Evolutionary conservation across 2,329 filamentous ascomycete genomes (phyloP).

Genomic region (Alternaria arbusti): DNA sequence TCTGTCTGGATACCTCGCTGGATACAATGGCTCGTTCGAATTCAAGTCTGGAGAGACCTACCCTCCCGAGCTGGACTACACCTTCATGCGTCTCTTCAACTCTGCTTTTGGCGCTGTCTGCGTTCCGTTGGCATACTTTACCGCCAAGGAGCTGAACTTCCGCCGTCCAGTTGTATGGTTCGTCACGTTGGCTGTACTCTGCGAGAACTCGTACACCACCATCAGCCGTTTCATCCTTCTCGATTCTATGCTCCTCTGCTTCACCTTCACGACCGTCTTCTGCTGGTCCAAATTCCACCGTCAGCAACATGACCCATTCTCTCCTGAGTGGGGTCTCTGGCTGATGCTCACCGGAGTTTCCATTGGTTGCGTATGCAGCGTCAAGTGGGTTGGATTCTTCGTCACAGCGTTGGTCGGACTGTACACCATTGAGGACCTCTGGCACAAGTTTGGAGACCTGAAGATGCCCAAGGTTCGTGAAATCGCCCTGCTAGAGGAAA

Average conservation of each 20-base stretch:
- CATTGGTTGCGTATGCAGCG: constrained; percentile 97
- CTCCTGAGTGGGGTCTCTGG: constrained; percentile 92
- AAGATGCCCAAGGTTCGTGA: constrained; percentile 79
- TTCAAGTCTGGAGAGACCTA: constrained; percentile 99
- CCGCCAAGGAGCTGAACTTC: constrained; percentile 88
- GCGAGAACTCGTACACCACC: constrained; percentile 98
- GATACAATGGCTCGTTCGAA: constrained; percentile 98
- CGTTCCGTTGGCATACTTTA: constrained; percentile 93
- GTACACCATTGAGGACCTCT: constrained; percentile 95
- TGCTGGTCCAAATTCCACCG: constrained; percentile 98
- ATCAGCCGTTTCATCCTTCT: constrained; percentile 98
- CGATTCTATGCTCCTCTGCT: constrained; percentile 98
- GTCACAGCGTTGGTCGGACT: constrained; percentile 92
- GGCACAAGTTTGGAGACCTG: constrained; percentile 95
- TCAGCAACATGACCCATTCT: constrained; percentile 84
- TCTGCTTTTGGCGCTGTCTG: constrained; percentile 91
- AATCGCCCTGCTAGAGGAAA: not conserved
- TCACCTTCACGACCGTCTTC: constrained; percentile 95
- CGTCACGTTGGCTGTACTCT: constrained; percentile 94
- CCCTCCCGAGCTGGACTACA: constrained; percentile 91
- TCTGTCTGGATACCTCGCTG: constrained; percentile 91
- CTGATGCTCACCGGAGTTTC: constrained; percentile 90
- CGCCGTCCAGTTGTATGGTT: constrained; percentile 90
- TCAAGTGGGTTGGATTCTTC: constrained; percentile 98
- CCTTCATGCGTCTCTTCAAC: constrained; percentile 98